Conservation (phyloP, 2,329 filamentous ascomycete genomes). For the Acrocalymma vagum region DNA sequence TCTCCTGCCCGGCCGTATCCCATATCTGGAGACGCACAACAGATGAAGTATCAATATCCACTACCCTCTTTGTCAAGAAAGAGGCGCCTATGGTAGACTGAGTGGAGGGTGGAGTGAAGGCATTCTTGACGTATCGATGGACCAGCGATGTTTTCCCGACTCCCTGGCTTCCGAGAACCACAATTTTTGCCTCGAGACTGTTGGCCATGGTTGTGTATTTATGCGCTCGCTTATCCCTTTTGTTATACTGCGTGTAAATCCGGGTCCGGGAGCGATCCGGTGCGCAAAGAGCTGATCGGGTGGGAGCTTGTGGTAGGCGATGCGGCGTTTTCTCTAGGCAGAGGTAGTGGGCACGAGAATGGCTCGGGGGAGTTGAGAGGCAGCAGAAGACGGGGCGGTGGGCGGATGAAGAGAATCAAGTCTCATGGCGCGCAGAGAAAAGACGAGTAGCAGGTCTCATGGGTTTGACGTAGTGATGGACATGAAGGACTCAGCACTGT, state of each 20-base stretch:
- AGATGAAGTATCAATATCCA: conserved; percentile 84
- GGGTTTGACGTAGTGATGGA: conserved; percentile 19
- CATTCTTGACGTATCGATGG: conserved; percentile 77
- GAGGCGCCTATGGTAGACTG: conserved; percentile 61
- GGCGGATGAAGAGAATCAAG: conserved; percentile 31
- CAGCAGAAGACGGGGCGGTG: conserved; percentile 23
- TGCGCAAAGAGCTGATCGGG: no score
- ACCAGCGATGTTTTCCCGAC: conserved; percentile 83
- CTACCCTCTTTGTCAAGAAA: conserved; percentile 71
- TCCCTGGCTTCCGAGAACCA: conserved; percentile 80
- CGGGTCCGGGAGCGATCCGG: no score
- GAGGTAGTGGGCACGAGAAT: conserved; percentile 11
- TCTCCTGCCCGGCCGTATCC: conserved; percentile 96
- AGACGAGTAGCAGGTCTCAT: conserved; percentile 21
- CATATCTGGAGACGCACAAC: conserved; percentile 93
- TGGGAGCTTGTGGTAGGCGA: no score
- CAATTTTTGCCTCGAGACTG: conserved; percentile 81
- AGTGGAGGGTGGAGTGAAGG: conserved; percentile 67
- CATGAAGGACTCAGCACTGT: conserved; percentile 13
- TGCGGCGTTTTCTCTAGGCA: conserved; percentile 14
- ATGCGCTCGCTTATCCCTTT: no score
- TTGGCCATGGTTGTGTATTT: conserved; percentile 33
- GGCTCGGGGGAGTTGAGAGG: conserved; percentile 17
- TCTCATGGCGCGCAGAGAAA: conserved; percentile 38
- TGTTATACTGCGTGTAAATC: no score